These are phyloP conservation scores for Amanita rimosa DNA, from an alignment of 768 basidiomycete species.

Conservation along the genomic window DNA sequence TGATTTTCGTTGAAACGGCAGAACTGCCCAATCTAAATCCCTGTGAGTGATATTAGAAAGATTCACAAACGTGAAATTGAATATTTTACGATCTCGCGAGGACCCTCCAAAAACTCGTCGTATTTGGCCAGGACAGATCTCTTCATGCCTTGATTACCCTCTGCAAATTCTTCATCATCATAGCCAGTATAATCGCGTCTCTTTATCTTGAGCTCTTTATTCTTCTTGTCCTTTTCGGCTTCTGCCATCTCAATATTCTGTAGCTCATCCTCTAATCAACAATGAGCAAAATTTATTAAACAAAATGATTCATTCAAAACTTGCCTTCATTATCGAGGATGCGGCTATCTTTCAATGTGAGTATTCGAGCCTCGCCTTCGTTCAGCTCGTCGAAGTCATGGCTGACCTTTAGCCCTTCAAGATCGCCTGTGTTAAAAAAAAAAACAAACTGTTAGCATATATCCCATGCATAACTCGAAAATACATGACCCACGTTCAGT, in stretches of 20 bases:
- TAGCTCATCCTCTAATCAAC: slow-evolving; percentile 80
- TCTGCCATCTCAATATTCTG: slow-evolving; percentile 95
- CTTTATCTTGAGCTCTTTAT: slow-evolving; percentile 79
- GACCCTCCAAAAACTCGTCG: slow-evolving; percentile 79
- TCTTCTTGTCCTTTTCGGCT: slow-evolving; percentile 68
- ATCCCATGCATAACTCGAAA: not conserved
- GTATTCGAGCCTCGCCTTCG: slow-evolving; percentile 90
- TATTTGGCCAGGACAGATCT: slow-evolving; percentile 83
- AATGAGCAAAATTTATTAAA: slow-evolving; percentile 1
- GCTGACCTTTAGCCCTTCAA: slow-evolving; percentile 89
- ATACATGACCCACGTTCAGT: slow-evolving; percentile 59
- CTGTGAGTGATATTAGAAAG: slow-evolving; percentile 24
- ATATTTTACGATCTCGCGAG: slow-evolving; percentile 49
- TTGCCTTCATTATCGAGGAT: slow-evolving; percentile 92
- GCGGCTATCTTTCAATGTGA: slow-evolving; percentile 93
- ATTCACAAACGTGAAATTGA: not conserved
- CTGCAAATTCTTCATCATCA: slow-evolving; percentile 89
- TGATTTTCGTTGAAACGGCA: slow-evolving; percentile 25
- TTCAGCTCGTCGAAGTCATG: slow-evolving; percentile 90
- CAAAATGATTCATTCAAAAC: slow-evolving; percentile 7
- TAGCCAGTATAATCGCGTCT: slow-evolving; percentile 87
- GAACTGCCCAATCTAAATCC: slow-evolving; percentile 81
- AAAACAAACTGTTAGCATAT: not conserved
- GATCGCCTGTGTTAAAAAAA: slow-evolving; percentile 61
- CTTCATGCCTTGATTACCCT: slow-evolving; percentile 69